phyloP scores from a whole-genome alignment of 148 eudicot species.

The Rheum nobile region DNA sequence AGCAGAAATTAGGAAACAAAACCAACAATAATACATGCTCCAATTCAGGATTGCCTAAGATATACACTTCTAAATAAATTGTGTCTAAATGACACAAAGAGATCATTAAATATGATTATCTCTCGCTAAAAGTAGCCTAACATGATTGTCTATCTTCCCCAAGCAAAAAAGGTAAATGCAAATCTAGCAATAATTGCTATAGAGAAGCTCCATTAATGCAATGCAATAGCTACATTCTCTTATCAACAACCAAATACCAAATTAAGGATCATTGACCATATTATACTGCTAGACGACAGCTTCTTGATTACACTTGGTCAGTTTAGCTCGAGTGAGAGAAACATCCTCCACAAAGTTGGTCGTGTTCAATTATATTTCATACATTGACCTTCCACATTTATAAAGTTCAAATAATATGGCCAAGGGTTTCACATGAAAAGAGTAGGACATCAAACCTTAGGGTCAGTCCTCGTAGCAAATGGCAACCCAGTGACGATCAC shows the following conservation, averaged over 20 bases:
- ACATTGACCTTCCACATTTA: neutral
- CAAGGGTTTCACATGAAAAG: neutral
- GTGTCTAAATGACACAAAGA: neutral
- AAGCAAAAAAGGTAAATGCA: neutral
- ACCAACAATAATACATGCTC: neutral
- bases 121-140: neutral
- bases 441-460: slow-evolving; percentile 51
- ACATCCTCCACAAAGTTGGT: neutral
- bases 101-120: neutral
- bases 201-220: too few relatives aligned
- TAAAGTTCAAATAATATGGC: neutral
- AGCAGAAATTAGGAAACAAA: neutral
- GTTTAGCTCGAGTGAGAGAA: neutral
- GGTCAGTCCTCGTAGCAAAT: slow-evolving; percentile 72
- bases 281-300: neutral
- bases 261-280: neutral
- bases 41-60: neutral
- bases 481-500: slow-evolving; percentile 89
- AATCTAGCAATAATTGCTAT: too few relatives aligned
- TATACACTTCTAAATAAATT: neutral
- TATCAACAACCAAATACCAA: too few relatives aligned
- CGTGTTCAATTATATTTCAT: neutral
- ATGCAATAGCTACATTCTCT: too few relatives aligned
- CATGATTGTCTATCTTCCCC: neutral
- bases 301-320: neutral